Conservation (phyloP, 257 asterid genomes). For the Datura wrightii region DNA sequence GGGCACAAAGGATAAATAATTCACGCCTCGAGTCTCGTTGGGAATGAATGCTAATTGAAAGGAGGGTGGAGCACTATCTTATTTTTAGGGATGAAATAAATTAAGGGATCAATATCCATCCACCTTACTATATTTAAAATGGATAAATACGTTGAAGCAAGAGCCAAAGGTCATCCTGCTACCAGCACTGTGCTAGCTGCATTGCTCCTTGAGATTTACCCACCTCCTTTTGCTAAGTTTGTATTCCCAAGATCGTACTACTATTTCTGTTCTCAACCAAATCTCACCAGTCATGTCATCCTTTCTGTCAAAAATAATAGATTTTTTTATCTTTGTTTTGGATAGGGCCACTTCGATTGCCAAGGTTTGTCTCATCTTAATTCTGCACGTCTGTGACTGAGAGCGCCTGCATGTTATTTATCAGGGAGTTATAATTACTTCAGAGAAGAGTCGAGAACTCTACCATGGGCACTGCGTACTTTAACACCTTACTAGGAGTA, state of each 20-base stretch:
- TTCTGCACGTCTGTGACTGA: background rate
- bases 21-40: background rate
- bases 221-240: slow-evolving; percentile 27
- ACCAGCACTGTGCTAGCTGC: slow-evolving; percentile 1
- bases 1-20: background rate
- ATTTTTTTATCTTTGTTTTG: background rate
- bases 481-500: background rate
- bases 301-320: background rate
- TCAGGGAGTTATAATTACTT: background rate
- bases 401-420: background rate
- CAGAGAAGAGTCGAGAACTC: background rate
- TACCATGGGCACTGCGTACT: background rate
- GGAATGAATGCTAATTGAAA: background rate
- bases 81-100: background rate
- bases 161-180: slow-evolving; percentile 5
- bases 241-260: background rate
- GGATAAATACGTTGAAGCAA: background rate
- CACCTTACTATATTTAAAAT: background rate
- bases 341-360: slow-evolving; percentile 19
- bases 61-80: background rate
- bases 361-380: slow-evolving; percentile 8
- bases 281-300: background rate
- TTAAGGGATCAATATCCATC: background rate
- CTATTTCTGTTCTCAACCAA: background rate
- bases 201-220: slow-evolving; percentile 23